phyloP scores from a whole-genome alignment of 306 rosid genomes.

The Castanospermum australe region DNA sequence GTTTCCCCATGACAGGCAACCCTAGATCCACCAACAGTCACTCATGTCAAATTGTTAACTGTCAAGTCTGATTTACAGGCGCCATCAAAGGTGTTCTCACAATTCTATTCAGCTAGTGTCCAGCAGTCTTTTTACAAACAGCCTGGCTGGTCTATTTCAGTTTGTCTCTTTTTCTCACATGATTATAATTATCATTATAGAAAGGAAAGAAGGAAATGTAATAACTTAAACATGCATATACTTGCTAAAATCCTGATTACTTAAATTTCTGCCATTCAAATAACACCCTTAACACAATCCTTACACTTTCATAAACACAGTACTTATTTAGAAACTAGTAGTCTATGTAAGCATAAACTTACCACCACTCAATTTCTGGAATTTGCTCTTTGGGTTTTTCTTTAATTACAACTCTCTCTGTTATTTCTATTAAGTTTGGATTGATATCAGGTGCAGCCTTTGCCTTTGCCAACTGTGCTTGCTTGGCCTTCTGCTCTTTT shows the following conservation, averaged over 20 bases:
- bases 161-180: not conserved
- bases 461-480: constrained; percentile 92
- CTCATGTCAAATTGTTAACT: not conserved
- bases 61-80: not conserved
- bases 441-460: constrained; percentile 94
- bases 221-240: not conserved
- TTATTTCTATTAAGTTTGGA: constrained; percentile 90
- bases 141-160: not conserved
- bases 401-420: constrained; percentile 79
- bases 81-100: not conserved
- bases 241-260: not conserved
- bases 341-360: constrained; percentile 39
- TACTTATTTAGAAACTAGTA: not conserved
- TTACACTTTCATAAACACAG: not conserved
- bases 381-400: constrained; percentile 84
- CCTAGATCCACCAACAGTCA: not conserved
- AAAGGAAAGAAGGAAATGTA: not conserved
- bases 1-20: not conserved
- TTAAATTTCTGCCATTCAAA: not conserved
- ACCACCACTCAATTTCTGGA: constrained; percentile 99
- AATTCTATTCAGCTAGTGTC: not conserved
- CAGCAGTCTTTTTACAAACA: not conserved
- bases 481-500: constrained; percentile 90
- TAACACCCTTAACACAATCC: not conserved
- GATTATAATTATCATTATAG: not conserved